Base-by-base conservation (phyloP, 352 stramenopile species). In the Aphanomyces astaci region DNA sequence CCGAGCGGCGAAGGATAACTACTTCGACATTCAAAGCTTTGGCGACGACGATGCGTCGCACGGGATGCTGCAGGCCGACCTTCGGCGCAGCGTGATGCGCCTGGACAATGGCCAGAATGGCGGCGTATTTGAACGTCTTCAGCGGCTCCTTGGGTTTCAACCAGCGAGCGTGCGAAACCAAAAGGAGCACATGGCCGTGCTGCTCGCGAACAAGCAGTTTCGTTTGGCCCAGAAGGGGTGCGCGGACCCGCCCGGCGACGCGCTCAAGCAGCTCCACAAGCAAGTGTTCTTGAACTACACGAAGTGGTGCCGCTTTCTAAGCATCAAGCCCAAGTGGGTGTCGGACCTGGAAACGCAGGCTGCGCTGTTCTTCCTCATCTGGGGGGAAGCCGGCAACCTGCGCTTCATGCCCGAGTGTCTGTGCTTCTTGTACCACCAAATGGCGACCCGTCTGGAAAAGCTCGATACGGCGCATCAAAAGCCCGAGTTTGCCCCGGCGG, bases 231-330 rank as follows among this genome's bases (percentile, higher is more conserved):
- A 81, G 24, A 76, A 89, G 48, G 60, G 62, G 11, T 31, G 30
- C 2, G 13, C 40, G 19, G 80, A 78, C 36, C 73, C 83, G 4
- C 57, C 81, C 57, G 81, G 88, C 32, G 78, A 84, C 19, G 82
- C 81, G 25, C 76, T 93, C 62, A 75, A 75, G 48, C 79, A 74
- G 36, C 82, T 98, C 55, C 96, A 98, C 75, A 79, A 82, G 53
- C 97, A 98, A 74, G 96, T 98, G 30, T 95, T 96, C 74, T 79
- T 79, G 17, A 97, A 97, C 75, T 96, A 97, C 73, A 66, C 68
- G 70, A 95, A 96, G 71, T 99, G 97, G 97, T 99, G 96, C 76
- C 70, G 84, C 53, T 96, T 95, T 65, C 78, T 99, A 59, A 83
- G 84, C 31, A 88, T 93, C 3, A 75, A 82, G 54, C 96, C 96